phyloP scores from a whole-genome alignment of 2,329 filamentous ascomycete genomes.

The Pleurostoma richardsiae region DNA sequence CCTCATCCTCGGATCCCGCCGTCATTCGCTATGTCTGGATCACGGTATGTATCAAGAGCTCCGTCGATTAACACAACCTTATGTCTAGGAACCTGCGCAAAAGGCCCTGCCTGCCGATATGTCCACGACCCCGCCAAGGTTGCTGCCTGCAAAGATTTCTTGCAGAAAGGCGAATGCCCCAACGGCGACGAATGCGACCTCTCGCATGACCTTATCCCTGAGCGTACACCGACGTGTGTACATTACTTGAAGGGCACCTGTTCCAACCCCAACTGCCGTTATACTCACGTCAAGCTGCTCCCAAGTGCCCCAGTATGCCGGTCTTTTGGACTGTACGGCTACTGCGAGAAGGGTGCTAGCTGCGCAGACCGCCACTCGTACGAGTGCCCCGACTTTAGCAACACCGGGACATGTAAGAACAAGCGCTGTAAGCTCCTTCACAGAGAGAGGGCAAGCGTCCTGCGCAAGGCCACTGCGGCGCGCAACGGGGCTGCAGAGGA shows the following conservation, averaged over 20 bases:
- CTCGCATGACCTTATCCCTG: constrained; percentile 77
- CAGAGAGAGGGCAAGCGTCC: constrained; percentile 77
- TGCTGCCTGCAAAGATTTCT: constrained; percentile 82
- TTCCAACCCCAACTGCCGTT: constrained; percentile 79
- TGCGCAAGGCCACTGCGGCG: constrained; percentile 60
- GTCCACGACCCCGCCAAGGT: constrained; percentile 82
- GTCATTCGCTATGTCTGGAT: constrained; percentile 8
- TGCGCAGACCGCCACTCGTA: constrained; percentile 83
- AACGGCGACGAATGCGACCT: constrained; percentile 80
- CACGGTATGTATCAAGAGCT: constrained; percentile 31
- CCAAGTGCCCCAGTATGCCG: constrained; percentile 76
- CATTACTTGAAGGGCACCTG: constrained; percentile 90
- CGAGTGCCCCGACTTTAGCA: constrained; percentile 94
- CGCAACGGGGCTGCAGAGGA: constrained; percentile 32
- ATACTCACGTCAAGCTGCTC: constrained; percentile 77
- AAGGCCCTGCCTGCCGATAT: constrained; percentile 75
- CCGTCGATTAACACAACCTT: constrained; percentile 14
- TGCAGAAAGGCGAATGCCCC: constrained; percentile 73
- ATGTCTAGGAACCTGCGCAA: constrained; percentile 72
- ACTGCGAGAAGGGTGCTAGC: constrained; percentile 74
- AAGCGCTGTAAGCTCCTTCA: constrained; percentile 82
- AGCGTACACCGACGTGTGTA: constrained; percentile 82
- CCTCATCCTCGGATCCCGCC: constrained; percentile 5
- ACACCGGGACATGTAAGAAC: constrained; percentile 76
- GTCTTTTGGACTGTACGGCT: constrained; percentile 79